Base-by-base conservation (phyloP, 768 basidiomycete species). In the Melanogaster broomeanus region DNA sequence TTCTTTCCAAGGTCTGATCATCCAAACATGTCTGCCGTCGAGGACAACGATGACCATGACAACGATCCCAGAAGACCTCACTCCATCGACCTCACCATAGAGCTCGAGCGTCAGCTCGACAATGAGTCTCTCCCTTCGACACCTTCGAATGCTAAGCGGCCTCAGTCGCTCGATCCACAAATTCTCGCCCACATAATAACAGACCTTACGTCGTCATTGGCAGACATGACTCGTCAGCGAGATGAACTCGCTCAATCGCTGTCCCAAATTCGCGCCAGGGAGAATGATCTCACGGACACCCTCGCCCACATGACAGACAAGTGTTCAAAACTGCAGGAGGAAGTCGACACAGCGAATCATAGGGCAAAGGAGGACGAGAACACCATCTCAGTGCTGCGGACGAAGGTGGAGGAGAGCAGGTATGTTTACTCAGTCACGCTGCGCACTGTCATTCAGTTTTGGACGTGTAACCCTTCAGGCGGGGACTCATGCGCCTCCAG, bases 341-440 rank as follows among this genome's bases (percentile, higher is more conserved):
- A 83, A 39, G 73, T 89, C 6, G 75, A 74, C 45, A 72, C 70
- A 25, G 73, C 80, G 28, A 73, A 70, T 60, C 73, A 64, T 59
- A 83, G 81, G 61, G 74, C 74, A 42, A 80, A 76, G 52, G 90
- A 92, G 42, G 86, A 90, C 49, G 88, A 89, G 61, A 84, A 91
- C 53, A 84, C 88, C 33, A 88, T 93, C 42, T 69, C 74, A 3
- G 71, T 93, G 68, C 72, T 93, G 44, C 80, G 91, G 31, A 76
- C 81, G n/a, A 93, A 92, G 66, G 88, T 93, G 3, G 90, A 93
- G 61, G 90, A 93, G 68, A 90, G 88, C 76, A 80, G 90, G 90
- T 88, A 59, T 19, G 80, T 57, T 63, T n/a, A 15, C 33, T 43
- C 48, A 42, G 19, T 28, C 19, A 38, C 25, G 34, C 1, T 8